phyloP scores from a whole-genome alignment of 805 yeast species.

The Candida stauntonica region DNA sequence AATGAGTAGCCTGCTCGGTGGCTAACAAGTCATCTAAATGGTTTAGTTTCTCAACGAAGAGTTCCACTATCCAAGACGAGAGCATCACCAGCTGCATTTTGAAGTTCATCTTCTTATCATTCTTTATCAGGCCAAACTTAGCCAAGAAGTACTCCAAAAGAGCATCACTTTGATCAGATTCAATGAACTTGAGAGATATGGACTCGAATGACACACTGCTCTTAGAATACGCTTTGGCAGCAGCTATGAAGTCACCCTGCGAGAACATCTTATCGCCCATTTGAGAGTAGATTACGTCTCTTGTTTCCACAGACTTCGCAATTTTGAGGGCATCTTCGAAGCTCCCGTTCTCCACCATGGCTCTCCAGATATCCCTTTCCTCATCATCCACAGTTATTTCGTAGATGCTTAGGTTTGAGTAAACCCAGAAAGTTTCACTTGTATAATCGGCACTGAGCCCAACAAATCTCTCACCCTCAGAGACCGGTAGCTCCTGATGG shows the following conservation, averaged over 20 bases:
- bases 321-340: conserved; percentile 62
- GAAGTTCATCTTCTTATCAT: conserved; percentile 23
- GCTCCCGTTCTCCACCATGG: conserved; percentile 43
- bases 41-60: conserved; percentile 30
- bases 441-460: conserved; percentile 49
- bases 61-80: conserved; percentile 35
- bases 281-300: conserved; percentile 45
- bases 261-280: conserved; percentile 50
- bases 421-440: conserved; percentile 71
- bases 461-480: conserved; percentile 33
- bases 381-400: conserved; percentile 74
- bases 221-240: conserved; percentile 56
- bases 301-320: conserved; percentile 34
- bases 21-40: conserved; percentile 31
- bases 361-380: conserved; percentile 68
- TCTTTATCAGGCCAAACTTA: conserved; percentile 35
- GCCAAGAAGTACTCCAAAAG: conserved; percentile 41
- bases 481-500: conserved; percentile 35
- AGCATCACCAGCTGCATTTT: conserved; percentile 29
- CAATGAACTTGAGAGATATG: conserved; percentile 53
- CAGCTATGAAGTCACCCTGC: conserved; percentile 29
- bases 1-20: conserved; percentile 24
- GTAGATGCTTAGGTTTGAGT: conserved; percentile 52
- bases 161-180: conserved; percentile 37
- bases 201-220: conserved; percentile 68